phyloP scores from a whole-genome alignment of 495 filamentous ascomycete species.

The Cudoniella acicularis region DNA sequence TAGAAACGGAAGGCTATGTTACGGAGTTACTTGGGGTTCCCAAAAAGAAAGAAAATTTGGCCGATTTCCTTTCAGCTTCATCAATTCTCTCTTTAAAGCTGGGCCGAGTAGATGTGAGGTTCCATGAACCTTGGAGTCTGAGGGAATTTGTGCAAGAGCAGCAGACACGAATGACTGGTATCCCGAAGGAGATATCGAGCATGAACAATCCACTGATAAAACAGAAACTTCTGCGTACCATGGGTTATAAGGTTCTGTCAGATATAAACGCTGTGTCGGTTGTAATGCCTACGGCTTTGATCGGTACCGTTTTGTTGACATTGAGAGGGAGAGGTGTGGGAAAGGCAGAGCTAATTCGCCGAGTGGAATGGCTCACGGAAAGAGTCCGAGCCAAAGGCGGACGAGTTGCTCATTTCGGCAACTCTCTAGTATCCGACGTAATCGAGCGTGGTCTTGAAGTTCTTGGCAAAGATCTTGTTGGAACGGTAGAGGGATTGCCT shows the following conservation, averaged over 20 bases:
- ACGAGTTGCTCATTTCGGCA: constrained; percentile 88
- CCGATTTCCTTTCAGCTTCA: constrained; percentile 81
- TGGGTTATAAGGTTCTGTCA: constrained; percentile 86
- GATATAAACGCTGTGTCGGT: constrained; percentile 96
- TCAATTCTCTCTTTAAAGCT: constrained; percentile 84
- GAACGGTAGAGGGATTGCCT: constrained; percentile 68
- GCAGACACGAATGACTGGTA: constrained; percentile 43
- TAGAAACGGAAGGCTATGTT: constrained; percentile 96
- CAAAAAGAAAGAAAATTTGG: constrained; percentile 89
- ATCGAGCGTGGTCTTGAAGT: constrained; percentile 89
- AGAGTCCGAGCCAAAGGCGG: constrained; percentile 83
- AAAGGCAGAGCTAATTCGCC: constrained; percentile 74
- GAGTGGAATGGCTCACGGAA: constrained; percentile 85
- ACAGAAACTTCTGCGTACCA: constrained; percentile 67
- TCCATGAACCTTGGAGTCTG: constrained; percentile 93
- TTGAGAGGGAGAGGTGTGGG: constrained; percentile 90
- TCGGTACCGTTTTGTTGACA: constrained; percentile 90
- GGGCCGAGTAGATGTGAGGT: constrained; percentile 90
- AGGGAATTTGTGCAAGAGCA: constrained; percentile 75
- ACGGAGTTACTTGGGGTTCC: constrained; percentile 89
- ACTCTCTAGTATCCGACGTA: constrained; percentile 70
- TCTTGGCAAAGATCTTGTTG: constrained; percentile 82
- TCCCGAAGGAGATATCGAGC: constrained; percentile 35
- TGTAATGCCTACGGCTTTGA: constrained; percentile 94
- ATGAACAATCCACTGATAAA: constrained; percentile 41